Base-by-base conservation (phyloP, 441 rosid genomes). In the Geranium incanum region DNA sequence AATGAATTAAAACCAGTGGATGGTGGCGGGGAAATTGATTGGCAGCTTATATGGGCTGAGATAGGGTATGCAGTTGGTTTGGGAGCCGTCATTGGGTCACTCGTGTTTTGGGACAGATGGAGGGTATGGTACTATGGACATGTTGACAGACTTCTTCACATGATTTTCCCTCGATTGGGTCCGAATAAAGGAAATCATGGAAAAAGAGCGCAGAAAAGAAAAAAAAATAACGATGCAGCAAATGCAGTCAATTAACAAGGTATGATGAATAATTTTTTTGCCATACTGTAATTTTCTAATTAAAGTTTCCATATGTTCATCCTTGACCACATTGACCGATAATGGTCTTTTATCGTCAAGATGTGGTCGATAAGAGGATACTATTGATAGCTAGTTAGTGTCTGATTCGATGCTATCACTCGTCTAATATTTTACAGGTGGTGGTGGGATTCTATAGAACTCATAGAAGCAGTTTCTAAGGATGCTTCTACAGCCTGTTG, bases 11-110 rank as follows among this genome's bases (percentile, higher is more conserved):
- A 16, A 6, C 21, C 65, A 59, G 4, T 4, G 21, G 33, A 59
- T 18, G 65, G 33, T 8, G 65, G 65, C 9, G 21, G 1, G 33
- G 28, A 19, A 59, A 59, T 21, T 59, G 13, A 59, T 59, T 19
- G 65, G 65, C 23, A 19, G 65, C 33, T 59, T 59, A 21, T 59
- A 21, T 19, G 65, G 5, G 65, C 65, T 19, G 65, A 19, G 33
- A 18, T 59, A 6, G 65, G 65, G 11, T 59, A 59, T 19, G 65
- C 36, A 18, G 36, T 59, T 19, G 65, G 65, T 59, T 59, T 59
- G 65, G 65, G 65, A 59, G 65, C 33, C 21, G 65, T 59, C 33
- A 19, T 59, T 59, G 65, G 65, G 33, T 59, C 65, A 19, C 65
- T 59, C 21, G 23, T 15, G 36, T 19, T 59, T 15, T 59, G 36